phyloP scores from a whole-genome alignment of 1,139 yeast species.

The Cylindricascospora bacillispora region DNA sequence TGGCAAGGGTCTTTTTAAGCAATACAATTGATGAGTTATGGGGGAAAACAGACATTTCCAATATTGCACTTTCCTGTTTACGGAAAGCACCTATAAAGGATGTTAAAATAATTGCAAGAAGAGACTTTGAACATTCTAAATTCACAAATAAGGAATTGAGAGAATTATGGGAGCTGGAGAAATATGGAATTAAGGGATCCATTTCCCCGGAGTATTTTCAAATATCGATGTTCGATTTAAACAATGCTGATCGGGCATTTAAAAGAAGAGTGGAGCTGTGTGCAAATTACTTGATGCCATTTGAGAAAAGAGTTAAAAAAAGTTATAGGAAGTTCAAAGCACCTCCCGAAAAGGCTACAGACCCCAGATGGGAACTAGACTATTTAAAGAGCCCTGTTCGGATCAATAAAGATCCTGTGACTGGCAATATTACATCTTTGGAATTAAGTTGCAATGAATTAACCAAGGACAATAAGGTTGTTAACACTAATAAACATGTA shows the following conservation, averaged over 20 bases:
- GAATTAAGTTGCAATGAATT: slow-evolving; percentile 22
- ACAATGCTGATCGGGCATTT: slow-evolving; percentile 42
- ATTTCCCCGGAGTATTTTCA: slow-evolving; percentile 39
- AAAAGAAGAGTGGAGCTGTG: slow-evolving; percentile 59
- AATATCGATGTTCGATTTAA: slow-evolving; percentile 29
- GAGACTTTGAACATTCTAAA: slow-evolving; percentile 75
- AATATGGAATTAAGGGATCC: slow-evolving; percentile 40
- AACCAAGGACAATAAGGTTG: slow-evolving; percentile 29
- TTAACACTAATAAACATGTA: slow-evolving; percentile 27
- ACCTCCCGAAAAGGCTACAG: slow-evolving; percentile 15
- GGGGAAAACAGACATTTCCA: slow-evolving; percentile 62
- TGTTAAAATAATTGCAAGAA: slow-evolving; percentile 69
- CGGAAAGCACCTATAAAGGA: slow-evolving; percentile 40
- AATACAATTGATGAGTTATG: slow-evolving; percentile 40
- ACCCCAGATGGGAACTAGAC: slow-evolving; percentile 53
- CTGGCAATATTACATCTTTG: slow-evolving; percentile 30
- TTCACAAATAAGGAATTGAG: slow-evolving; percentile 88
- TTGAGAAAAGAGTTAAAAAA: slow-evolving; percentile 16
- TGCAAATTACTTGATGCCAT: slow-evolving; percentile 37
- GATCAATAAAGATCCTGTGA: slow-evolving; percentile 29
- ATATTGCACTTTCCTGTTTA: slow-evolving; percentile 44
- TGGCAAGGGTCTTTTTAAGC: slow-evolving; percentile 65
- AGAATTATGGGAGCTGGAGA: slow-evolving; percentile 57
- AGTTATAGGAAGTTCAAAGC: slow-evolving; percentile 17
- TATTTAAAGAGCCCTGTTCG: slow-evolving; percentile 57